Evolutionary conservation across 2,329 filamentous ascomycete species (phyloP), one percentile per base, ranked within the genome.

Genomic region (Aspergillus uvarum): DNA sequence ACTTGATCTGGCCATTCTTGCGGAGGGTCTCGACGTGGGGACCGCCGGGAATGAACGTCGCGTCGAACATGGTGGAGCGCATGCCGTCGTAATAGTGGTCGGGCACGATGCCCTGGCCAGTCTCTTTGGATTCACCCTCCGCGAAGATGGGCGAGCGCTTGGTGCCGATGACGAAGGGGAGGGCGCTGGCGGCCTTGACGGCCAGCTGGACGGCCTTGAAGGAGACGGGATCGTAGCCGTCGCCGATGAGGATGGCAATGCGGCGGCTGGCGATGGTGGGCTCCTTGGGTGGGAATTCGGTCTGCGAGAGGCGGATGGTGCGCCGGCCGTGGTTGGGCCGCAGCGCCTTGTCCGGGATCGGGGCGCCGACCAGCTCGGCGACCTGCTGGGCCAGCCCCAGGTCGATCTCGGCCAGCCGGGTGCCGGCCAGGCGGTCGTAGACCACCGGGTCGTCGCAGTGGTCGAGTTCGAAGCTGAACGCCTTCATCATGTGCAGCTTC

Each of bases 1-100:
- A 89, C 6, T 90, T 73, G 0, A 88, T 89, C 14, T 90, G 86
- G 0, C 90, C 90, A 63, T 83, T 91, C 79, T 87, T 87, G 56
- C 82, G 77, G 0, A 94, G 82, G 0, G 84, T 85, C 47, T 81
- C 76, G 22, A 90, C 77, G 0, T 87, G 80, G 0, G 82, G 79
- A 1, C 91, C 91, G 1, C 90, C 89, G 1, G 90, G 90, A 2
- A 95, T 78, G 70, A 92, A 92, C 31, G 93, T 71, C 0, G 89
- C 87, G 71, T 95, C 91, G 63, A 94, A 93, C 82, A 94, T 86
- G 44, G 87, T 77, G 7, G 87, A 91, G n/a, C 91, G 85, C 83
- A 89, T 87, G 0, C 89, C 91, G 67, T 93, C 89, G 52, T 93
- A 85, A 71, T 93, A 89, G 71, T 95, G 90, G 67, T 92, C 88